These are phyloP conservation scores for Fusarium equiseti DNA, from an alignment of 2,329 filamentous ascomycete genomes.

Conservation along the genomic window DNA sequence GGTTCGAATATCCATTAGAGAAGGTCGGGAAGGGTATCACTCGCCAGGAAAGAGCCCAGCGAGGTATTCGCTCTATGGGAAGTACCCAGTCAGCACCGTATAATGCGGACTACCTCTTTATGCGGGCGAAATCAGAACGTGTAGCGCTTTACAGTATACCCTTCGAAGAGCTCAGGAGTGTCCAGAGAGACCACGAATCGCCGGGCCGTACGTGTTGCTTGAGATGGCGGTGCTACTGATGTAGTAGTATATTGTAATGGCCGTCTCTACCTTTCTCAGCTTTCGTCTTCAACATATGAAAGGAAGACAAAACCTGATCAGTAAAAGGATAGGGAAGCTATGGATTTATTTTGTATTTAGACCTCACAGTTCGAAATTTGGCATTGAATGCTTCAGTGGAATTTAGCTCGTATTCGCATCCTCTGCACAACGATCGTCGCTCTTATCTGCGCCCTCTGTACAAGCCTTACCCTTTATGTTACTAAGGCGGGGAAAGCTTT, in stretches of 20 bases:
- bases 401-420: no score
- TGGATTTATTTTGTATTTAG: no score
- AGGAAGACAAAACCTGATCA: background rate
- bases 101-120: background rate
- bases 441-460: background rate
- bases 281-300: background rate
- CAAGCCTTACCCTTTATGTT: background rate
- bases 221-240: background rate
- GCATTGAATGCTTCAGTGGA: no score
- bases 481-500: background rate
- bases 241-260: background rate
- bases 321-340: no score
- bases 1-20: background rate
- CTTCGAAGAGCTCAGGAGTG: background rate
- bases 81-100: background rate
- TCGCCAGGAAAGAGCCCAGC: background rate
- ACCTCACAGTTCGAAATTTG: no score
- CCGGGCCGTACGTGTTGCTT: slow-evolving; percentile 3
- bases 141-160: slow-evolving; percentile 2
- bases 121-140: background rate
- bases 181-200: slow-evolving; percentile 1
- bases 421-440: background rate
- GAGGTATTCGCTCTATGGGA: background rate
- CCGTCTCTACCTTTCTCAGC: no score
- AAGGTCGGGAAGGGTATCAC: background rate